These are phyloP conservation scores for Ceratocystiopsis sp. DNA, from an alignment of 2,329 filamentous ascomycete species.

Conservation along the genomic window DNA sequence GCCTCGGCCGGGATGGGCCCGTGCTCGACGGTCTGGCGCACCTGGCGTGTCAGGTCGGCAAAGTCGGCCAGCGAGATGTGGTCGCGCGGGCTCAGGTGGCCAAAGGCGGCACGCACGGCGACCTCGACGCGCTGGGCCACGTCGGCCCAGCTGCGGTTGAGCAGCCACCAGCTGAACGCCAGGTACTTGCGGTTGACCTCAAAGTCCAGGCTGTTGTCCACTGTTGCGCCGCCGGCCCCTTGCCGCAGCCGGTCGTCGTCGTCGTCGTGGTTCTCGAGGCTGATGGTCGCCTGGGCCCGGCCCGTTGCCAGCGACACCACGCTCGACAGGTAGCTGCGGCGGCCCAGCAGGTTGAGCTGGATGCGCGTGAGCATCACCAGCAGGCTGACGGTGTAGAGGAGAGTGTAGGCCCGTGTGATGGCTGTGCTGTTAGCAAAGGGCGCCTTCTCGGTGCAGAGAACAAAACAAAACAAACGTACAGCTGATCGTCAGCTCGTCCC, in stretches of 20 bases:
- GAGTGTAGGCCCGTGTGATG: constrained; percentile 75
- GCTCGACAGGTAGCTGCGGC: constrained; percentile 87
- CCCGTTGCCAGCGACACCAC: constrained; percentile 81
- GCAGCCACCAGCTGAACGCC: constrained; percentile 94
- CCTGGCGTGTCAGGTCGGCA: constrained; percentile 63
- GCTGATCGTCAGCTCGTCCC: constrained; percentile 94
- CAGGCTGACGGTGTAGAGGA: constrained; percentile 80
- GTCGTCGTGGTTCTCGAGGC: constrained; percentile 83
- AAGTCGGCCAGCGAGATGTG: constrained; percentile 69
- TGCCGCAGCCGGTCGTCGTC: constrained; percentile 28
- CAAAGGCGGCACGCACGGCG: constrained; percentile 83
- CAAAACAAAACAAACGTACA: constrained; percentile 36
- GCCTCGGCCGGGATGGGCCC: constrained; percentile 11
- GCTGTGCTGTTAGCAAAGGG: constrained; percentile 30
- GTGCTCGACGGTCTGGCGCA: constrained; percentile 65
- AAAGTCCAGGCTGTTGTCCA: constrained; percentile 63
- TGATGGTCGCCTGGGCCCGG: constrained; percentile 58
- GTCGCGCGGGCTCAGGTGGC: constrained; percentile 74
- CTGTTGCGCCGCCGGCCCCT: constrained; percentile 42
- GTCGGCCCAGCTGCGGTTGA: constrained; percentile 78
- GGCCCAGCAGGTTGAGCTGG: constrained; percentile 90
- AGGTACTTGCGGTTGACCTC: constrained; percentile 91
- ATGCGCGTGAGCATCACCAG: constrained; percentile 85
- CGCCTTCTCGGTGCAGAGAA: not conserved
- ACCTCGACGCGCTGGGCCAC: constrained; percentile 64